Evolutionary conservation across 2,329 filamentous ascomycete genomes (phyloP).

Genomic region (Ophiostoma pallidulum): DNA sequence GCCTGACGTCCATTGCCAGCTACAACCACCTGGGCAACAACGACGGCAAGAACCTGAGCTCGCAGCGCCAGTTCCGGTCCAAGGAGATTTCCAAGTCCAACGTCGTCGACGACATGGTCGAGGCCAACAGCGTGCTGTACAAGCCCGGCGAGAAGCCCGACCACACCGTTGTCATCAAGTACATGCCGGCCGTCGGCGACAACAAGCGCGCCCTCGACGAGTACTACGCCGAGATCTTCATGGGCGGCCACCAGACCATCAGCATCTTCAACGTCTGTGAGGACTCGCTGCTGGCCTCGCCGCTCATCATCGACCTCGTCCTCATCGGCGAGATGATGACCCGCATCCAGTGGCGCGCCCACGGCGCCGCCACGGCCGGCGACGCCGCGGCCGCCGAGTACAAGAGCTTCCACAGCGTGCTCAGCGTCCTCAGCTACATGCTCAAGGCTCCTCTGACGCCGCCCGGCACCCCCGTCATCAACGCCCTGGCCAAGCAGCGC

Average conservation of each 20-base stretch:
- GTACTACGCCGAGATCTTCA: slow-evolving; percentile 99
- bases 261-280: slow-evolving; percentile 98
- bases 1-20: slow-evolving; percentile 93
- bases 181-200: slow-evolving; percentile 97
- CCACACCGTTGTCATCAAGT: slow-evolving; percentile 99
- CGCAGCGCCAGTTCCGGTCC: slow-evolving; percentile 95
- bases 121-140: slow-evolving; percentile 87
- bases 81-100: slow-evolving; percentile 99
- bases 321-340: slow-evolving; percentile 97
- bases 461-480: slow-evolving; percentile 89
- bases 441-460: slow-evolving; percentile 92
- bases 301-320: slow-evolving; percentile 93
- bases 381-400: slow-evolving; percentile 49
- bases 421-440: slow-evolving; percentile 98
- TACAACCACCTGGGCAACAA: slow-evolving; percentile 99
- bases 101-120: slow-evolving; percentile 99
- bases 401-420: slow-evolving; percentile 92
- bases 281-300: slow-evolving; percentile 90
- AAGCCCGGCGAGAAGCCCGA: slow-evolving; percentile 88
- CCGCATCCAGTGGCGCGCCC: slow-evolving; percentile 81
- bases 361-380: slow-evolving; percentile 39
- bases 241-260: slow-evolving; percentile 97
- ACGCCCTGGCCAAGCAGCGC: slow-evolving; percentile 92
- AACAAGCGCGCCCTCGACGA: slow-evolving; percentile 98
- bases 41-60: slow-evolving; percentile 96